Evolutionary conservation across 805 yeast species (phyloP), one percentile per base, ranked within the genome.

Genomic region (Zygoascus biomembranicola): DNA sequence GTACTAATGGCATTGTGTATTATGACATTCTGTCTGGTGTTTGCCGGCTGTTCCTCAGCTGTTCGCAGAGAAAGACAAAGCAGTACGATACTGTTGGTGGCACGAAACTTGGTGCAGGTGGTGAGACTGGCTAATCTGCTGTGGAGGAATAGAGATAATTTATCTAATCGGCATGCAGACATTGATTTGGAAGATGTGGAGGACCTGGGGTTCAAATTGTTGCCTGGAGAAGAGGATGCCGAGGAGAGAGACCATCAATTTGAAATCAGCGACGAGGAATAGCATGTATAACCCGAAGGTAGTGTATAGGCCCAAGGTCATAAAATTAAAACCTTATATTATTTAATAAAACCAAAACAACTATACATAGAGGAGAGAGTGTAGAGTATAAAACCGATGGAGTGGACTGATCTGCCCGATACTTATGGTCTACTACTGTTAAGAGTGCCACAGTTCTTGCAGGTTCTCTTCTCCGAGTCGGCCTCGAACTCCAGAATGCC

Each of bases 401-500:
- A 37, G 4, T 14, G 42, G 42, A 37, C 18, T 23, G 28, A 23
- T 23, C 28, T 23, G 39, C 8, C 44, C 20, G 16, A 6, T 4
- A 42, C 6, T 49, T 52, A 47, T 1, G 60, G 60, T 23, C 44
- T 53, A 16, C 61, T 52, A n/a, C 54, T 47, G n/a, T 60, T 67
- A 8, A 68, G 51, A 5, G 87, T 80, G 1, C 92, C 90, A 67
- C 97, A 90, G 13, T 77, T 67, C 47, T 71, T 63, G 68, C 97
- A 90, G 5, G 90, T 87, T 65, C 95, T 78, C 46, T 79, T 79
- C 11, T 76, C 74, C 18, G 75, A 51, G 62, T 84, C 84, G 0
- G 65, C 73, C 57, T 87, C 95, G 66, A 87, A 90, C 14, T 73
- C 75, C 44, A 81, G 65, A 51, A 90, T 89, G 2, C 90, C 96